Base-by-base conservation (phyloP, 345 rosid species). In the Populus pruinosa region DNA sequence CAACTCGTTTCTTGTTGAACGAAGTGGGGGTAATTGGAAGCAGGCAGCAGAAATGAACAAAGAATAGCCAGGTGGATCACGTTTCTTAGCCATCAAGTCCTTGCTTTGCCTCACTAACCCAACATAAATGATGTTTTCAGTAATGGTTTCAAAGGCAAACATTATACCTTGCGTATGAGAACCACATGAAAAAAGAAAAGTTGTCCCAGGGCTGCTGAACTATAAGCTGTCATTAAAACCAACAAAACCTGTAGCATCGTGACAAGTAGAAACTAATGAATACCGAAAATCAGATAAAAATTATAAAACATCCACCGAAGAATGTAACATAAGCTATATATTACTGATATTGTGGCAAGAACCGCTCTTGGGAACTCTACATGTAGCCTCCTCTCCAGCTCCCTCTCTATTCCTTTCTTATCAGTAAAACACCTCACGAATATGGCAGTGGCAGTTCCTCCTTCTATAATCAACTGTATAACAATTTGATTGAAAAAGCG, bases 181-280 rank as follows among this genome's bases (percentile, higher is more conserved):
- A 96, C 97, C 61, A 90, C 87, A 79, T 93, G 98, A 84, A 96
- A 96, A 82, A 96, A 85, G 88, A 96, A 92, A 77, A 96, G 98
- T 82, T 96, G 98, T 36, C 98, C 97, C 90, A 96, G 87, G 44
- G 98, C 99, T 5, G 98, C 99, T 1, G 97, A 84, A 64, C 99
- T 90, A 75, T 92, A 96, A 69, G 92, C 90, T 16, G 97, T 90
- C 80, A 96, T 84, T 71, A 92, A 83, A 63, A 90, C 89, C 86
- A 96, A 69, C 78, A 93, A 12, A 77, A 93, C 84, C 98, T 96
- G 89, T 55, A 75, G 76, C 38, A 72, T 71, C 38, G 74, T 41
- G 62, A 78, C 39, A 67, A 79, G 35, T 74, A 70, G 33, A 77
- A 75, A 64, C 73, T 50, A 71, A 50, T 59, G 27, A 83, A 65